These are phyloP conservation scores for Blastomyces silverae DNA, from an alignment of 2,329 filamentous ascomycete species.

Conservation along the genomic window DNA sequence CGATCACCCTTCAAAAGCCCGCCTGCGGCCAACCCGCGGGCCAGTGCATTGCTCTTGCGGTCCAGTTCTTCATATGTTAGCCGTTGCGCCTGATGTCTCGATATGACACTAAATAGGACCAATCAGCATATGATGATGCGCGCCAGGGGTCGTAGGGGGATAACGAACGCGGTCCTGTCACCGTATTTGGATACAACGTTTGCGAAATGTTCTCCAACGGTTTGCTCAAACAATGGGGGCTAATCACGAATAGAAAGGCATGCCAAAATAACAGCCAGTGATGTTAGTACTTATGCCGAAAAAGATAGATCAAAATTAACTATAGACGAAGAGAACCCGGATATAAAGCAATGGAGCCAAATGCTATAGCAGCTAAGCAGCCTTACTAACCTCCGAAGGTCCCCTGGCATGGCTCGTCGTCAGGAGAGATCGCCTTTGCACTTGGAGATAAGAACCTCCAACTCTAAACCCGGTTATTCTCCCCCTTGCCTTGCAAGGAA, in stretches of 20 bases:
- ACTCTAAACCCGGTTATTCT: background rate
- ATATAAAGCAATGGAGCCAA: constrained; percentile 14
- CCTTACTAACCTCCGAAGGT: constrained; percentile 27
- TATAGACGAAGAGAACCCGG: background rate
- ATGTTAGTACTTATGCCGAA: background rate
- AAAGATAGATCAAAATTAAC: background rate
- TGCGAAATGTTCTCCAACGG: constrained; percentile 43
- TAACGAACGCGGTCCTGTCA: constrained; percentile 48
- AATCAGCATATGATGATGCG: constrained; percentile 11
- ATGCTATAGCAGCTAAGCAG: constrained; percentile 27
- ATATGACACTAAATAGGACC: constrained; percentile 45
- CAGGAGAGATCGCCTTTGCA: constrained; percentile 23
- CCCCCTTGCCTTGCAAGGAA: constrained; percentile 9
- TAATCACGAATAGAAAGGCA: constrained; percentile 20
- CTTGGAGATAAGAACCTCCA: background rate
- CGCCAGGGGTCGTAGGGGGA: background rate
- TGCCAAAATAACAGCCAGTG: background rate
- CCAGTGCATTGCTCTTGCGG: constrained; percentile 65
- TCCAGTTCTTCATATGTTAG: constrained; percentile 74
- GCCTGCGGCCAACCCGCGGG: constrained; percentile 59
- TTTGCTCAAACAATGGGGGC: constrained; percentile 44
- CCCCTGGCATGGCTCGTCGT: constrained; percentile 31
- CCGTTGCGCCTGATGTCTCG: constrained; percentile 53
- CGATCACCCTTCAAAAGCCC: constrained; percentile 76
- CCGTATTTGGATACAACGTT: constrained; percentile 40